Percentiles rank a stretch among this genome's conserved stretches.
phyloP scores from a whole-genome alignment of 805 yeast genomes.

The Saccharomycopsis babjevae region DNA sequence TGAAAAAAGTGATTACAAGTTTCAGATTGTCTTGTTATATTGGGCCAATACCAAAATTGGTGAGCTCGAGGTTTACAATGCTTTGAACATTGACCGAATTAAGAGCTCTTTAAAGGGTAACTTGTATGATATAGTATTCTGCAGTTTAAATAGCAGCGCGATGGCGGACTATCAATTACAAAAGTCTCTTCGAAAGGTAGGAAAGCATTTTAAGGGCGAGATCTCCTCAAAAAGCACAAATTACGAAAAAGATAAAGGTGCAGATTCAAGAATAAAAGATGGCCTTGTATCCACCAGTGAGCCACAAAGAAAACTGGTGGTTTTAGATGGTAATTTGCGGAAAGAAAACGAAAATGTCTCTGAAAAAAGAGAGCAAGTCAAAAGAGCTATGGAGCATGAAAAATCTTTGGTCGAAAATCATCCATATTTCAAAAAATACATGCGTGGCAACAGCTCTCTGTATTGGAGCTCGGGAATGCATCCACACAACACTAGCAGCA shows the following conservation, averaged over 20 bases:
- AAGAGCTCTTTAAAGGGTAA: conserved; percentile 3
- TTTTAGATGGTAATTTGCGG: not conserved
- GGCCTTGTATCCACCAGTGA: not conserved
- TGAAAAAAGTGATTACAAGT: conserved; percentile 29
- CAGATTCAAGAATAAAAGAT: not conserved
- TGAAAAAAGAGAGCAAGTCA: not conserved
- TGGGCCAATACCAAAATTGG: conserved; percentile 28
- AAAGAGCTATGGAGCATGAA: conserved; percentile 2
- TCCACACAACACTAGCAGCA: not conserved
- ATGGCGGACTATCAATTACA: not conserved
- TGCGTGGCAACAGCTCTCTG: not conserved
- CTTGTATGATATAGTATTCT: conserved; percentile 10
- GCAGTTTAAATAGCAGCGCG: conserved; percentile 2
- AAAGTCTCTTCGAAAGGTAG: conserved; percentile 3
- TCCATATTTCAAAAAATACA: conserved; percentile 14
- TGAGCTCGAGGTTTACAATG: conserved; percentile 10
- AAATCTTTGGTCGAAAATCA: conserved; percentile 6
- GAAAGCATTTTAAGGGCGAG: conserved; percentile 12
- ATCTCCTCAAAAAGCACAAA: not conserved
- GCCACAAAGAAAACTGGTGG: not conserved
- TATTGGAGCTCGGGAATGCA: not conserved
- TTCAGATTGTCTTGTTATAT: conserved; percentile 31
- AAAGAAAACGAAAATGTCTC: not conserved
- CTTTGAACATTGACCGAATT: conserved; percentile 6
- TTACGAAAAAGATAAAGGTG: not conserved